These are phyloP conservation scores for Trichophyton benhamiae DNA, from an alignment of 2,329 filamentous ascomycete genomes.

Conservation along the genomic window DNA sequence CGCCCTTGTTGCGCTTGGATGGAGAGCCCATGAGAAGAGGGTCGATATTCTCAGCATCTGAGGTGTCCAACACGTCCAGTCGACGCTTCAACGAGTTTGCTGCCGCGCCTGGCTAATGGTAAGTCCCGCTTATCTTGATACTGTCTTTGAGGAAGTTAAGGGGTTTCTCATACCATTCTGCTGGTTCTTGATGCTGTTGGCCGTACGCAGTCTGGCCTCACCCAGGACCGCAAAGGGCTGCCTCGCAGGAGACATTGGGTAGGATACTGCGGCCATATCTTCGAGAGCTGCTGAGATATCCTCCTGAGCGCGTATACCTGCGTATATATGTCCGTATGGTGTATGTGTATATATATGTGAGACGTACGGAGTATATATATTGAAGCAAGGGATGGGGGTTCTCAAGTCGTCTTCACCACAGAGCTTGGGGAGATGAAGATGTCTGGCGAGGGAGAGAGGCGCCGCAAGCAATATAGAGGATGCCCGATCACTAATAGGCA, in stretches of 20 bases:
- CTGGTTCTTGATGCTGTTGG: slow-evolving; percentile 24
- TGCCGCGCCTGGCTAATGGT: slow-evolving; percentile 9
- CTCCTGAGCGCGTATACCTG: not conserved
- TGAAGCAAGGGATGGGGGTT: not conserved
- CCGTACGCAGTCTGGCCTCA: slow-evolving; percentile 20
- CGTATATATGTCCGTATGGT: not conserved
- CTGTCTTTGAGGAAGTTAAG: not conserved
- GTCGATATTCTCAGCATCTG: slow-evolving; percentile 49
- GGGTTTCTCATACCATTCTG: slow-evolving; percentile 26
- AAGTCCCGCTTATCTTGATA: not conserved
- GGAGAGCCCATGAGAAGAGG: slow-evolving; percentile 40
- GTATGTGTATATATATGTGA: not conserved
- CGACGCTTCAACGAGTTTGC: slow-evolving; percentile 37
- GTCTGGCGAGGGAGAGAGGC: not conserved
- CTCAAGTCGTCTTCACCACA: too few relatives aligned
- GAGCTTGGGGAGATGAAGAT: not conserved
- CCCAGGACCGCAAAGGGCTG: slow-evolving; percentile 24
- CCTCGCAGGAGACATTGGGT: slow-evolving; percentile 17
- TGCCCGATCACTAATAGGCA: not conserved
- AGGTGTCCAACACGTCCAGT: slow-evolving; percentile 31
- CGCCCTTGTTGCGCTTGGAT: slow-evolving; percentile 32
- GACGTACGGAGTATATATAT: too few relatives aligned
- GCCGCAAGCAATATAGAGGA: not conserved
- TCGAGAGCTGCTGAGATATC: not conserved
- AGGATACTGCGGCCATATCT: slow-evolving; percentile 21